Conservation (phyloP, 2,329 filamentous ascomycete genomes). For the Coniochaeta pulveracea region DNA sequence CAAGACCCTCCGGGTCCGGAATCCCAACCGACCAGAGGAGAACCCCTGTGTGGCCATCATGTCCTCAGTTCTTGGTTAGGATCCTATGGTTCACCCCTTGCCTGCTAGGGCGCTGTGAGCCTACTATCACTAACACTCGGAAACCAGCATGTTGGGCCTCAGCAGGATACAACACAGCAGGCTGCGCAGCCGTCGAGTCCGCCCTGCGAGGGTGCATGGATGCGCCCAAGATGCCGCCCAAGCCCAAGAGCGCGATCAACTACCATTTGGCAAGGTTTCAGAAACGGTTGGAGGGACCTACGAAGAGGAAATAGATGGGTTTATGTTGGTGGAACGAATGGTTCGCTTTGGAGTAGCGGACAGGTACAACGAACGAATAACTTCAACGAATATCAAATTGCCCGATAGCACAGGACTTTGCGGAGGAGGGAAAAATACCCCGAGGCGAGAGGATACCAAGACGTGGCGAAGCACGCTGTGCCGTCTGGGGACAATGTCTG, state of each 20-base stretch:
- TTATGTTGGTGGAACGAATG: no score
- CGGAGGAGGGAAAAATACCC: no score
- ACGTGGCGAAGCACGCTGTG: no score
- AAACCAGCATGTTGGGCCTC: conserved; percentile 77
- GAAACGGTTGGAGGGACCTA: conserved; percentile 51
- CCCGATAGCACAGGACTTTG: no score
- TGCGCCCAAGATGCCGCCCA: conserved; percentile 41
- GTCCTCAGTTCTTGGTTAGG: conserved; percentile 42
- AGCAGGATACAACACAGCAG: conserved; percentile 52
- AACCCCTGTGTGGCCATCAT: conserved; percentile 46
- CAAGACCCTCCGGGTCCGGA: conserved; percentile 39
- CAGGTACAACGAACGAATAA: no score
- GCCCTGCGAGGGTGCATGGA: conserved; percentile 69
- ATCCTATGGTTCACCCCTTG: neutral
- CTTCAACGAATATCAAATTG: no score
- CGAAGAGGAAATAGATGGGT: conserved; percentile 27
- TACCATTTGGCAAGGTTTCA: conserved; percentile 76
- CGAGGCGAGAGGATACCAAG: no score
- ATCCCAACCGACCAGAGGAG: conserved; percentile 34
- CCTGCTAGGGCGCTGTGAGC: no score
- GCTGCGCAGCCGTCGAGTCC: conserved; percentile 47
- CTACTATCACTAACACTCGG: no score
- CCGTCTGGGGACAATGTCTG: no score
- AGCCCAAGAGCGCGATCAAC: conserved; percentile 70
- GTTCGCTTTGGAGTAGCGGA: no score